A percentile compares a stretch with the other conserved stretches of the same genome.
Conservation (phyloP, 305 asterid species). For the Fraxinus floribunda region DNA sequence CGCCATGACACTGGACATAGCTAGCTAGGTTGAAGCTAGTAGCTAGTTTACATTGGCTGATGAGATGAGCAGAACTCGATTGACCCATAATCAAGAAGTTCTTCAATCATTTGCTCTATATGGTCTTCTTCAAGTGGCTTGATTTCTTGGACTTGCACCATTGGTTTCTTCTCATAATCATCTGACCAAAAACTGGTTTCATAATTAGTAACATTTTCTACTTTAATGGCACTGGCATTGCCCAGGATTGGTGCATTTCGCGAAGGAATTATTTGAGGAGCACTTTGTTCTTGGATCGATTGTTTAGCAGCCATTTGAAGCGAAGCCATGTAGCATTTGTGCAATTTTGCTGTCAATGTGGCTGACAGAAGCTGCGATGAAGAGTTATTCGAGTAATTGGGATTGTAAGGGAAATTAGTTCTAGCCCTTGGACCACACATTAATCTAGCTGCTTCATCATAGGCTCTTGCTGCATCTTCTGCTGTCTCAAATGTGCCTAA, state of each 20-base stretch:
- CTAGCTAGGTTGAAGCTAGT: neutral
- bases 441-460: conserved; percentile 66
- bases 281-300: neutral
- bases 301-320: conserved; percentile 50
- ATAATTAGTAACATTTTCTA: neutral
- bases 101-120: conserved; percentile 73
- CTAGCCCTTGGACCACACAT: conserved; percentile 69
- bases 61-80: conserved; percentile 48
- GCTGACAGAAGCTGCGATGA: conserved; percentile 56
- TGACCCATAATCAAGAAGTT: conserved; percentile 56
- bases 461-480: conserved; percentile 69
- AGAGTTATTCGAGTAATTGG: conserved; percentile 27
- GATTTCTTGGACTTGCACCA: neutral
- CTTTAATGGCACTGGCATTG: neutral
- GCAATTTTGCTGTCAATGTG: conserved; percentile 59
- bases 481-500: conserved; percentile 73
- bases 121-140: conserved; percentile 56
- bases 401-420: conserved; percentile 63
- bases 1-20: neutral
- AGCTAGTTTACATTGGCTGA: neutral
- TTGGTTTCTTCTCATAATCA: conserved; percentile 6
- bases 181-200: neutral
- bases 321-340: conserved; percentile 64
- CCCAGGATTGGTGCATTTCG: neutral
- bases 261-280: neutral